A percentile compares a stretch with the other conserved stretches of the same genome.
Evolutionary conservation across 306 rosid genomes (phyloP).

Genomic region (Luffa acutangula): DNA sequence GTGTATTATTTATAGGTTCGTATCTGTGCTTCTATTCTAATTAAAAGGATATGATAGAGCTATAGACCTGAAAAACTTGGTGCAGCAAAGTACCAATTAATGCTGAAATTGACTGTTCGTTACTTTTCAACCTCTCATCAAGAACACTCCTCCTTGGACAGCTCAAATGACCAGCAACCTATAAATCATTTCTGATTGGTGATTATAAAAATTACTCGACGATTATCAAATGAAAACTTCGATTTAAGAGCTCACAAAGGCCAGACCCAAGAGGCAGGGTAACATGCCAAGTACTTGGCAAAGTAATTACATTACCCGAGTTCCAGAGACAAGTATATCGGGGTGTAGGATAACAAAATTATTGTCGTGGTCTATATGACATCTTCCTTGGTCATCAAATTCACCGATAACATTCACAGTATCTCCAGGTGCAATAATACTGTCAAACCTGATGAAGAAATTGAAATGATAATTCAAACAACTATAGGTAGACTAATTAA

Average conservation of each 20-base stretch:
- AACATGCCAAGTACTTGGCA: not conserved
- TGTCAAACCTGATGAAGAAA: slow-evolving; percentile 44
- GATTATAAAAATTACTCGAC: not conserved
- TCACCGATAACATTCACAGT: slow-evolving; percentile 73
- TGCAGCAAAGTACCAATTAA: slow-evolving; percentile 80
- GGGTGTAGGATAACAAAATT: slow-evolving; percentile 82
- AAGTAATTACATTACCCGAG: slow-evolving; percentile 49
- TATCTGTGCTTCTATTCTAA: not conserved
- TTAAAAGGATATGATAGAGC: slow-evolving; percentile 10
- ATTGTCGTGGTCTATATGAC: slow-evolving; percentile 47
- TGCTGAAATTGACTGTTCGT: slow-evolving; percentile 67
- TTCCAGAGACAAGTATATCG: slow-evolving; percentile 66
- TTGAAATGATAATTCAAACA: not conserved
- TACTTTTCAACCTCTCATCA: slow-evolving; percentile 74
- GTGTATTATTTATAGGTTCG: not conserved
- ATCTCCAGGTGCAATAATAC: slow-evolving; percentile 83
- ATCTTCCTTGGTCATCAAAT: slow-evolving; percentile 59
- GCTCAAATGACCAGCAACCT: slow-evolving; percentile 75
- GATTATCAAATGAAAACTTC: slow-evolving; percentile 3
- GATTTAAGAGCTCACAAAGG: slow-evolving; percentile 7
- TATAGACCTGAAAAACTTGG: slow-evolving; percentile 78
- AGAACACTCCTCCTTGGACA: slow-evolving; percentile 84
- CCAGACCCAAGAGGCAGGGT: not conserved
- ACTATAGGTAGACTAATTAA: not conserved
- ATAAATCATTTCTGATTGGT: not conserved